Percentiles rank a stretch among this genome's conserved stretches.
These are phyloP conservation scores for Aspergillus costaricaensis DNA, from an alignment of 2,329 filamentous ascomycete genomes.

Conservation along the genomic window DNA sequence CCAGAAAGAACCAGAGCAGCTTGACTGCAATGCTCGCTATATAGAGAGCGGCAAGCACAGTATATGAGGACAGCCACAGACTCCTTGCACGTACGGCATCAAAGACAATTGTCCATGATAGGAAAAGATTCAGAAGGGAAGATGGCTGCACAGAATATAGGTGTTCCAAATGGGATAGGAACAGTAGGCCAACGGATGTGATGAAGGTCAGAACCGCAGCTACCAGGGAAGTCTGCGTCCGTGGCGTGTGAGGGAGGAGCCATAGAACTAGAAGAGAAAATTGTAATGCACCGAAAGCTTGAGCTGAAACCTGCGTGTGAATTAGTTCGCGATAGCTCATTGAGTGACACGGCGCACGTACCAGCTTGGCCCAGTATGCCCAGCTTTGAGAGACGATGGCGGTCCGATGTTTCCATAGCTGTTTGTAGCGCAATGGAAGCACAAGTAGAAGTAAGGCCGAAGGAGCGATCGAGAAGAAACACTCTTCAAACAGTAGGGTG, in stretches of 20 bases:
- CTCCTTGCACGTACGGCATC: constrained; percentile 7
- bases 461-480: constrained; percentile 6
- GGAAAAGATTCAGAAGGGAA: constrained; percentile 2
- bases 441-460: neutral
- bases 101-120: constrained; percentile 2
- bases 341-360: neutral
- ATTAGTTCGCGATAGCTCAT: too few species aligned
- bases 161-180: constrained; percentile 11
- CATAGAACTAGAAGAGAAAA: neutral
- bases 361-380: neutral
- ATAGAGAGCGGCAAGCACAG: neutral
- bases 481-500: constrained; percentile 12
- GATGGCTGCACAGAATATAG: constrained; percentile 4
- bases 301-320: neutral
- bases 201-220: neutral
- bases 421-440: constrained; percentile 2
- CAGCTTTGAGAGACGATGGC: neutral
- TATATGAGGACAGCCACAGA: constrained; percentile 3
- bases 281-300: neutral
- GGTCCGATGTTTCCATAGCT: neutral
- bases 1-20: constrained; percentile 1
- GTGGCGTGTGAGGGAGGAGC: constrained; percentile 2
- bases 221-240: neutral
- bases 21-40: constrained; percentile 3
- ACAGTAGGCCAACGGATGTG: neutral